A percentile compares a stretch with the other conserved stretches of the same genome.
phyloP scores from a whole-genome alignment of 768 basidiomycete species.

The Naganishia vishniacii region DNA sequence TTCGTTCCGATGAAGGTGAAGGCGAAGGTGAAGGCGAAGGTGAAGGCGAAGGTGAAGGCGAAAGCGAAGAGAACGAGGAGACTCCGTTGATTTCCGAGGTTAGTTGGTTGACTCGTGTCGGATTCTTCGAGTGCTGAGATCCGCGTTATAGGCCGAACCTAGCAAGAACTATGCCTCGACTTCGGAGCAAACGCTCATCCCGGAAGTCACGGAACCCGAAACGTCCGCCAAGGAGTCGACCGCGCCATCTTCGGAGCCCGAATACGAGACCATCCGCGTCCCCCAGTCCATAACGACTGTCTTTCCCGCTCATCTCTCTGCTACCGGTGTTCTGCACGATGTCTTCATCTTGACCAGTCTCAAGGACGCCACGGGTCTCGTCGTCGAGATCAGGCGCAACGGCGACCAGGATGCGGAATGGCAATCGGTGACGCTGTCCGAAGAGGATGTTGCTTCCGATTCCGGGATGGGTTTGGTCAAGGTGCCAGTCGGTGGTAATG shows the following conservation, averaged over 20 bases:
- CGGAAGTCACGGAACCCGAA: neutral
- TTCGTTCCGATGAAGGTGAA: too few species aligned
- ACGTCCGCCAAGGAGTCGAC: neutral
- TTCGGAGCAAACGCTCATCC: neutral
- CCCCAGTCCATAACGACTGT: neutral
- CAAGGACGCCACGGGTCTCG: neutral
- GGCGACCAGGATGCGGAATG: neutral
- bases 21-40: too few species aligned
- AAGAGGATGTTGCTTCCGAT: neutral
- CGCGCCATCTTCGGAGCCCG: neutral
- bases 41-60: too few species aligned
- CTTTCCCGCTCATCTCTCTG: neutral
- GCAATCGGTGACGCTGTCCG: neutral
- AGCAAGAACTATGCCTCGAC: neutral
- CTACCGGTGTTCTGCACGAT: neutral
- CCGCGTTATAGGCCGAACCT: too few species aligned
- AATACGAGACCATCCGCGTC: neutral
- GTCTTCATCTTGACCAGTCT: conserved; percentile 3
- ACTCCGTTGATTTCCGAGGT: conserved; percentile 27
- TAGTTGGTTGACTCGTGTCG: neutral
- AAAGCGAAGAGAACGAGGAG: conserved; percentile 30
- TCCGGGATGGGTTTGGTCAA: conserved; percentile 7
- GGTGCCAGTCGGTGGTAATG: neutral
- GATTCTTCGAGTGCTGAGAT: neutral
- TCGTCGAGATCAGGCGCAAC: neutral